Conservation (phyloP, 169 alveolate species). For the Plasmodium chabaudi region DNA sequence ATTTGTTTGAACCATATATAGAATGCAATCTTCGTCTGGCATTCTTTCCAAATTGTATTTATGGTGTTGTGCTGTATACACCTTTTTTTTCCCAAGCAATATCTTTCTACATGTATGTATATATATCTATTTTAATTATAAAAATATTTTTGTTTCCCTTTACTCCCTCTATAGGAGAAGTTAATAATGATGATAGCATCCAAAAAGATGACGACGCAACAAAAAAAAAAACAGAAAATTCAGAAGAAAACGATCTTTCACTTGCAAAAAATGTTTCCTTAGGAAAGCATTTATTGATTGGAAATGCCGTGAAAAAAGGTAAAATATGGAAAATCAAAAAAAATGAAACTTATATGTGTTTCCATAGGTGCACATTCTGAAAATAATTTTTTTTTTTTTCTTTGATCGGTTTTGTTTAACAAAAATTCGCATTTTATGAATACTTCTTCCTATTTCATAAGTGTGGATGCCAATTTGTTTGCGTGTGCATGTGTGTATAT, state of each 20-base stretch:
- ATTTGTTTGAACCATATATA: no score
- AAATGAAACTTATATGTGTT: neutral
- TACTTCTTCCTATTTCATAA: neutral
- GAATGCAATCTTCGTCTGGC: no score
- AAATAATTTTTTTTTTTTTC: neutral
- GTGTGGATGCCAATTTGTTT: neutral
- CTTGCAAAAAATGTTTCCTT: slow-evolving; percentile 50
- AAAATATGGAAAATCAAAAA: neutral
- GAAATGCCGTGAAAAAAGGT: slow-evolving; percentile 59
- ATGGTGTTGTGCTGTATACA: neutral
- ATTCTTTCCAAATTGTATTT: neutral
- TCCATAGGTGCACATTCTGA: neutral
- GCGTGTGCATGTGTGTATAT: neutral
- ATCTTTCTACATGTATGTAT: neutral
- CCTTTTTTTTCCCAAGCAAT: neutral
- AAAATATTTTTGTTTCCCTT: neutral
- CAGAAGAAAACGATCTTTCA: slow-evolving; percentile 48
- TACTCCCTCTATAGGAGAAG: slow-evolving; percentile 8
- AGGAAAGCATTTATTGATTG: slow-evolving; percentile 68
- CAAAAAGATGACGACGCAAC: slow-evolving; percentile 41
- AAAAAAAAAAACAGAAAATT: slow-evolving; percentile 27
- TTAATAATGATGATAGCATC: slow-evolving; percentile 15
- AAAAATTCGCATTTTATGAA: neutral
- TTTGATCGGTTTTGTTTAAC: no score
- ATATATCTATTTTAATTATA: neutral